These are phyloP conservation scores for Coemansia furcata DNA, from an alignment of 192 early-diverging fungal genomes.

Conservation along the genomic window DNA sequence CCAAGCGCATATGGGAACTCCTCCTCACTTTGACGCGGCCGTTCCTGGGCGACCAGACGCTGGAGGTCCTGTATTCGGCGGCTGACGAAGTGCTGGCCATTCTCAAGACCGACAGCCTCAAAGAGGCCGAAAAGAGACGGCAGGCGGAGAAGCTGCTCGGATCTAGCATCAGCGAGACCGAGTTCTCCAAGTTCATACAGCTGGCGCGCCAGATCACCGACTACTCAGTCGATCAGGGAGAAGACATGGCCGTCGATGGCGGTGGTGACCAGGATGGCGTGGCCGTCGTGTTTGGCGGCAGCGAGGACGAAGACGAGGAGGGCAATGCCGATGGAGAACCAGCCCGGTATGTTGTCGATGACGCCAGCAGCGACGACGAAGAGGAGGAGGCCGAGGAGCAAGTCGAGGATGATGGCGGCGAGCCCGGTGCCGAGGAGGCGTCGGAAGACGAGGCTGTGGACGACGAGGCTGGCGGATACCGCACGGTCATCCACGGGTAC, in stretches of 20 bases:
- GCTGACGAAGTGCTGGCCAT: constrained; percentile 80
- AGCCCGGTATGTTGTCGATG: constrained; percentile 47
- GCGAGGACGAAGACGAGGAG: constrained; percentile 84
- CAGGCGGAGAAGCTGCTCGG: constrained; percentile 78
- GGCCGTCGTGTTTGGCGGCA: constrained; percentile 93
- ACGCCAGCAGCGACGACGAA: constrained; percentile 19
- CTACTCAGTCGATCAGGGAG: constrained; percentile 59
- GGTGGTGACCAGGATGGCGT: constrained; percentile 83
- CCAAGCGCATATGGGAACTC: constrained; percentile 82
- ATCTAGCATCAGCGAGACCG: constrained; percentile 62
- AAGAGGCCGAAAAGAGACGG: constrained; percentile 87
- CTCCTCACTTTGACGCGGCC: constrained; percentile 80
- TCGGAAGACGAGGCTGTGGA: constrained; percentile 14
- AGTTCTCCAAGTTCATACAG: constrained; percentile 86
- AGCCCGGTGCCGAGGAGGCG: not conserved
- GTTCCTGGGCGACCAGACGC: constrained; percentile 83
- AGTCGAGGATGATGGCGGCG: not conserved
- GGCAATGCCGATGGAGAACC: constrained; percentile 58
- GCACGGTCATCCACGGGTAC: constrained; percentile 41
- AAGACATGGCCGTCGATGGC: constrained; percentile 53
- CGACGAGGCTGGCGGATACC: constrained; percentile 30
- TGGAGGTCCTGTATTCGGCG: constrained; percentile 86
- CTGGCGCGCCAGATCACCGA: constrained; percentile 96
- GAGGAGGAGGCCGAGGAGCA: constrained; percentile 30
- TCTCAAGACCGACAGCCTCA: constrained; percentile 79